phyloP scores from a whole-genome alignment of 2,329 filamentous ascomycete species.

The Biscogniauxia mediterranea region DNA sequence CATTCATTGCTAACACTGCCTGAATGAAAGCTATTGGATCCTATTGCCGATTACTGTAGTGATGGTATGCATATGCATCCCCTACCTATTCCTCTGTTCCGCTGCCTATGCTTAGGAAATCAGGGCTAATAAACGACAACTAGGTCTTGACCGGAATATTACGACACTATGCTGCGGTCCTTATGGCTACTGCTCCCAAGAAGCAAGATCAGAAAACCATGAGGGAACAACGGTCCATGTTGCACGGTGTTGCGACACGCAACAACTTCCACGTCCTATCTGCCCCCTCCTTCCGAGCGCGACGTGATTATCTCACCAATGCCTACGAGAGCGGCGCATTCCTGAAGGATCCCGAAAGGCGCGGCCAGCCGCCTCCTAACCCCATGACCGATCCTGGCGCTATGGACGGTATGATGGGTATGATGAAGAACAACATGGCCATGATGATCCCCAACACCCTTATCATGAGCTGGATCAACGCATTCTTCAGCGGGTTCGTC shows the following conservation, averaged over 20 bases:
- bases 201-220: slow-evolving; percentile 71
- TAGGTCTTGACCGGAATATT: slow-evolving; percentile 90
- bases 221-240: slow-evolving; percentile 81
- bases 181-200: slow-evolving; percentile 84
- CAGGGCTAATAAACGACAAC: slow-evolving; percentile 1
- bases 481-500: slow-evolving; percentile 97
- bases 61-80: slow-evolving; percentile 59
- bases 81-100: slow-evolving; percentile 2
- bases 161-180: slow-evolving; percentile 91
- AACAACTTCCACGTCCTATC: slow-evolving; percentile 79
- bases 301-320: slow-evolving; percentile 76
- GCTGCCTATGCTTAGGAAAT: slow-evolving; percentile 1
- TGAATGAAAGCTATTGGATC: slow-evolving; percentile 84
- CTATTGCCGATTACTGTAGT: slow-evolving; percentile 94
- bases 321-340: slow-evolving; percentile 85
- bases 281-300: slow-evolving; percentile 70
- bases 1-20: slow-evolving; percentile 7
- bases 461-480: slow-evolving; percentile 99
- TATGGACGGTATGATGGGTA: slow-evolving; percentile 99
- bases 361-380: slow-evolving; percentile 85
- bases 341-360: slow-evolving; percentile 82
- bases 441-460: slow-evolving; percentile 99
- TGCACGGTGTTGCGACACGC: slow-evolving; percentile 82
- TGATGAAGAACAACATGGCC: slow-evolving; percentile 99
- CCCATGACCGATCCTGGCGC: slow-evolving; percentile 92